Evolutionary conservation across 2,329 filamentous ascomycete genomes (phyloP).

Genomic region (Trichoderma sp.): DNA sequence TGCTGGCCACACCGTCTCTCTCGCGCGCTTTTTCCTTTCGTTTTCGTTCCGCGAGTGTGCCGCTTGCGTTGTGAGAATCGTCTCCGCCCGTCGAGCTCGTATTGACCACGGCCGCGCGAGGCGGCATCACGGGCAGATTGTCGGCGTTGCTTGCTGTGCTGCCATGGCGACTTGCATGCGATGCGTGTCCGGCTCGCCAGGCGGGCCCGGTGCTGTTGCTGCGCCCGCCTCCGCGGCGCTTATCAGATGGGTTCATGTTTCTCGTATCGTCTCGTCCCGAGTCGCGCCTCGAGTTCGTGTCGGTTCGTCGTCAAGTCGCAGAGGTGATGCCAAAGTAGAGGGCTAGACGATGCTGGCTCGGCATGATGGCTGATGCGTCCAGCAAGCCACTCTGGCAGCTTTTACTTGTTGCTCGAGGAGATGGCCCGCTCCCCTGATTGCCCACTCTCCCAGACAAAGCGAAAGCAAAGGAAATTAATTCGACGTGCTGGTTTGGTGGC

Average conservation of each 20-base stretch:
- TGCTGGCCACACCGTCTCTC: conserved; percentile 22
- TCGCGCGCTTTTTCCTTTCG: conserved; percentile 32
- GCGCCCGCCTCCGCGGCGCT: conserved; percentile 39
- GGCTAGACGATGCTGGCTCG: conserved; percentile 29
- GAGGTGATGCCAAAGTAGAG: conserved; percentile 26
- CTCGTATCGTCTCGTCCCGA: background rate
- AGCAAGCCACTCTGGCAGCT: background rate
- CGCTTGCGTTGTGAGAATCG: conserved; percentile 27
- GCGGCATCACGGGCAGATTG: conserved; percentile 32
- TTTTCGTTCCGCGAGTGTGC: conserved; percentile 37
- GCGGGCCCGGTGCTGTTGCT: conserved; percentile 24
- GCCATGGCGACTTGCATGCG: conserved; percentile 23
- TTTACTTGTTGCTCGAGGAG: background rate
- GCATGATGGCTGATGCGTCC: conserved; percentile 30
- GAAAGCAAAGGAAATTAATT: background rate
- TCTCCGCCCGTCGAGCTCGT: conserved; percentile 26
- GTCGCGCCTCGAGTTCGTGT: background rate
- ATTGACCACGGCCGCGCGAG: conserved; percentile 30
- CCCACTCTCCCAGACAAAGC: background rate
- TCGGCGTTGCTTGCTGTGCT: conserved; percentile 18
- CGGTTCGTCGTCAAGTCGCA: conserved; percentile 26
- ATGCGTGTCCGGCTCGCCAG: conserved; percentile 23
- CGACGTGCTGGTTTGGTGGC: background rate
- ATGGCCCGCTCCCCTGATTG: conserved; percentile 1
- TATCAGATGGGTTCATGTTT: conserved; percentile 43